Percentiles rank a stretch among this genome's conserved stretches.
Conservation (phyloP, 2,329 filamentous ascomycete genomes). For the Phialophora chinensis region DNA sequence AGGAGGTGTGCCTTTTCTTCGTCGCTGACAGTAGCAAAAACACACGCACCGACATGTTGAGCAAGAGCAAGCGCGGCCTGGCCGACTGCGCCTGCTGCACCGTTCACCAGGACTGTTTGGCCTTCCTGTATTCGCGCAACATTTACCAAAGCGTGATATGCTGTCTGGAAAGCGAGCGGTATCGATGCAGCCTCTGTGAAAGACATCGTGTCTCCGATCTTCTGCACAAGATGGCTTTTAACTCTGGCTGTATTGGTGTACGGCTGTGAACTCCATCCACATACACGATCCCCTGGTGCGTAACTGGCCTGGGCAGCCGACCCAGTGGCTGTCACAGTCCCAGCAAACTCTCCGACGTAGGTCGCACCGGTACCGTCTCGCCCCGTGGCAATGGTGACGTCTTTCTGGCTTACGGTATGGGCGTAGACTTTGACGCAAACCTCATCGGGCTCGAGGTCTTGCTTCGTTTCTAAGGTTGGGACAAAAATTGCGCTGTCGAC, state of each 20-base stretch:
- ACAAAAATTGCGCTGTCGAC: slow-evolving; percentile 39
- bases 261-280: no score
- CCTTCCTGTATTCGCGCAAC: slow-evolving; percentile 35
- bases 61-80: slow-evolving; percentile 41
- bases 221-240: background rate
- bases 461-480: no score
- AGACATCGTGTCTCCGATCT: slow-evolving; percentile 20
- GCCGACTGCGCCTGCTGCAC: slow-evolving; percentile 35
- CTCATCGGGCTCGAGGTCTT: no score
- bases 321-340: no score
- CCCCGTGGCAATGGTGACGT: no score
- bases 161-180: slow-evolving; percentile 41
- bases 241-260: no score
- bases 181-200: slow-evolving; percentile 39
- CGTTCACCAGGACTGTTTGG: slow-evolving; percentile 39
- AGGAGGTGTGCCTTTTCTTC: slow-evolving; percentile 38
- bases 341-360: no score
- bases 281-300: no score
- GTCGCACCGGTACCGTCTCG: no score
- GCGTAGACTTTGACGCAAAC: no score
- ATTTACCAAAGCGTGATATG: slow-evolving; percentile 41
- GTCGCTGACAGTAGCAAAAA: slow-evolving; percentile 37
- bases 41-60: slow-evolving; percentile 33
- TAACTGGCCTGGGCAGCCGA: no score
- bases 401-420: no score